Evolutionary conservation across 2,329 filamentous ascomycete species (phyloP).

Genomic region (Exophiala viscosa): DNA sequence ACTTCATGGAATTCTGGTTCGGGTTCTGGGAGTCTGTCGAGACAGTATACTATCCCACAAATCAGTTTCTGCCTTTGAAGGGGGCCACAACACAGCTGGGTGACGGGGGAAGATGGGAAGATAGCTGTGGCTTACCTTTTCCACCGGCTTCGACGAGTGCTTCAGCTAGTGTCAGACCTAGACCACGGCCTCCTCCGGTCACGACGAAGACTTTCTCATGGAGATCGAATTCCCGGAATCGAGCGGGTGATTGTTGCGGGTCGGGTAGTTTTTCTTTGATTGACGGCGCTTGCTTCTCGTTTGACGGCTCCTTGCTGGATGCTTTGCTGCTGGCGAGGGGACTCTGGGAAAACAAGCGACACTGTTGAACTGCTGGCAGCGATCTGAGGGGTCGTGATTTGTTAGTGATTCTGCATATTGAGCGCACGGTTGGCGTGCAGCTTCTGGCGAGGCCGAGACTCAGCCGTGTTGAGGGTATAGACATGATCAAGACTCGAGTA

Average conservation of each 20-base stretch:
- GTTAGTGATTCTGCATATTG: constrained; percentile 6
- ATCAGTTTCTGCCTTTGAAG: too few species aligned
- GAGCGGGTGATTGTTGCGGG: constrained; percentile 26
- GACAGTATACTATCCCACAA: constrained; percentile 41
- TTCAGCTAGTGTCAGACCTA: constrained; percentile 45
- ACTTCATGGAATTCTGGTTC: constrained; percentile 42
- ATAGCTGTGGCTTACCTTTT: constrained; percentile 36
- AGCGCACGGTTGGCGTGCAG: neutral
- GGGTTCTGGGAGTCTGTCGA: constrained; percentile 46
- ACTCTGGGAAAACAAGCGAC: neutral
- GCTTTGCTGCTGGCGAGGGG: neutral
- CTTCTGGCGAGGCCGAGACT: constrained; percentile 1
- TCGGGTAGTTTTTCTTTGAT: constrained; percentile 21
- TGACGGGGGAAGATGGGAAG: too few species aligned
- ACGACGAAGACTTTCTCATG: constrained; percentile 40
- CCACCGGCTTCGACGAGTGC: constrained; percentile 48
- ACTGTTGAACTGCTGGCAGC: neutral
- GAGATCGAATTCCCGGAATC: constrained; percentile 43
- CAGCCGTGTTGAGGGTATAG: neutral
- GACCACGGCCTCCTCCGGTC: constrained; percentile 43
- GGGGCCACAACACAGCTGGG: too few species aligned
- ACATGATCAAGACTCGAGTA: constrained; percentile 1
- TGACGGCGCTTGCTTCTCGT: constrained; percentile 5
- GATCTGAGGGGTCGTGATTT: neutral
- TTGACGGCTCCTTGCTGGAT: neutral